Base-by-base conservation (phyloP, 345 rosid genomes). In the Aurinia saxatilis region DNA sequence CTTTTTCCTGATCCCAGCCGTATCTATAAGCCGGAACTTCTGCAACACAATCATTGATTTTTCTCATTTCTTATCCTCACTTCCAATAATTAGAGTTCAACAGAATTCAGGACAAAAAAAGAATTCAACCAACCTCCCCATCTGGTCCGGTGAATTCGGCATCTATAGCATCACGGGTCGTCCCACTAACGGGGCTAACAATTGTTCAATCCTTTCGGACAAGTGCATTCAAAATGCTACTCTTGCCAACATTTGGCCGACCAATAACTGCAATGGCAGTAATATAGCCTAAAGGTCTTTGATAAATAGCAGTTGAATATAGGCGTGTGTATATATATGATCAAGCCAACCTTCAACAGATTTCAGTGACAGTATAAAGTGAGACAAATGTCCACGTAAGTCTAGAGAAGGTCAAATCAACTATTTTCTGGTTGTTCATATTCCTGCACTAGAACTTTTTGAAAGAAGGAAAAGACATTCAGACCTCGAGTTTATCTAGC, bases 161-260 rank as follows among this genome's bases (percentile, higher is more conserved):
- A 70, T 91, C 98, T 61, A 88, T 91, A 63, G 96, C 98, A 82
- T 91, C 98, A 50, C 98, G 98, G 6, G 98, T 91, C 35, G 98
- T 91, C 38, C 98, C 98, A 75, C 98, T 91, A 74, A 91, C 58
- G 57, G 98, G 96, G 75, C 98, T 91, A 62, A 91, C 98, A 73
- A 91, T 88, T 50, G 96, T 84, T 83, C 96, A 82, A 71, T 91
- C 96, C 76, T 91, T 96, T 49, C 98, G 87, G 58, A 91, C 78
- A 84, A 88, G 79, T 57, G 98, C 90, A 86, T 91, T 91, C 73
- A 91, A 79, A 71, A 91, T 91, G 80, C 98, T 91, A 71, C 98
- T 91, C 75, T 91, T 91, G 46, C 98, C 98, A 72, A 91, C 98
- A 65, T 91, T 88, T 50, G 98, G 98, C 48, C 93, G 78, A 57